Evolutionary conservation across 805 yeast species (phyloP).

Genomic region (Teunomyces aglyptinius): DNA sequence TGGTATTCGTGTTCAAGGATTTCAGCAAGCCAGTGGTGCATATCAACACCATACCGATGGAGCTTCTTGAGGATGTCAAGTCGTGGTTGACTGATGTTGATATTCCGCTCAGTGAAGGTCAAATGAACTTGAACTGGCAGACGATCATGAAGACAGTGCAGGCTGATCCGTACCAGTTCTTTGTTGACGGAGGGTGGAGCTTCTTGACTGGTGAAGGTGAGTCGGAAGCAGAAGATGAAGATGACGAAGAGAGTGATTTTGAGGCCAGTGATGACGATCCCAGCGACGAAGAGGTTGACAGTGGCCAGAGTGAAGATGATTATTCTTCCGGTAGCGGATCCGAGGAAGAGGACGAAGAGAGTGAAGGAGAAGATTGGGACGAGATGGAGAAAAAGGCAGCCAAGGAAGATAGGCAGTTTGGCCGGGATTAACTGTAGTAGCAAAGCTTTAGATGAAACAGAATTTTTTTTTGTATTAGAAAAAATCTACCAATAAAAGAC

Average conservation of each 20-base stretch:
- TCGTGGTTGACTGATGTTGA: conserved; percentile 98
- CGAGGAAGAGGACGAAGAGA: conserved; percentile 37
- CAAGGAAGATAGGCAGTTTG: conserved; percentile 37
- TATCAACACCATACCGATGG: conserved; percentile 93
- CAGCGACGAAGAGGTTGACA: conserved; percentile 59
- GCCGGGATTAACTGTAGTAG: conserved; percentile 19
- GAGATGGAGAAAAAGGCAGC: conserved; percentile 60
- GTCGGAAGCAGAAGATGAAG: conserved; percentile 61
- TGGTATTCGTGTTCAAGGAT: conserved; percentile 95
- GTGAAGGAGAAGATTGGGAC: conserved; percentile 55
- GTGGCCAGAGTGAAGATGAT: conserved; percentile 47
- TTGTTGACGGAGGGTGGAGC: conserved; percentile 92
- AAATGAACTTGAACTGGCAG: conserved; percentile 93
- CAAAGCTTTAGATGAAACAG: too few relatives aligned
- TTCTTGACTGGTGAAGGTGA: conserved; percentile 89
- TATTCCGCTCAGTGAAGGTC: conserved; percentile 91
- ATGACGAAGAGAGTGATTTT: conserved; percentile 68
- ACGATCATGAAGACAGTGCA: conserved; percentile 91
- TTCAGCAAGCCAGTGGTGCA: conserved; percentile 85
- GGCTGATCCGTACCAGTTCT: conserved; percentile 92
- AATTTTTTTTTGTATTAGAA: too few relatives aligned
- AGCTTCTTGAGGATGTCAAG: conserved; percentile 84
- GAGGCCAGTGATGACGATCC: conserved; percentile 63
- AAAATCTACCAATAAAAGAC: too few relatives aligned
- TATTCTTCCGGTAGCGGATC: conserved; percentile 34